Percentiles rank a stretch among this genome's conserved stretches.
Conservation (phyloP, 768 basidiomycete genomes). For the Agaricus subrufescens region DNA sequence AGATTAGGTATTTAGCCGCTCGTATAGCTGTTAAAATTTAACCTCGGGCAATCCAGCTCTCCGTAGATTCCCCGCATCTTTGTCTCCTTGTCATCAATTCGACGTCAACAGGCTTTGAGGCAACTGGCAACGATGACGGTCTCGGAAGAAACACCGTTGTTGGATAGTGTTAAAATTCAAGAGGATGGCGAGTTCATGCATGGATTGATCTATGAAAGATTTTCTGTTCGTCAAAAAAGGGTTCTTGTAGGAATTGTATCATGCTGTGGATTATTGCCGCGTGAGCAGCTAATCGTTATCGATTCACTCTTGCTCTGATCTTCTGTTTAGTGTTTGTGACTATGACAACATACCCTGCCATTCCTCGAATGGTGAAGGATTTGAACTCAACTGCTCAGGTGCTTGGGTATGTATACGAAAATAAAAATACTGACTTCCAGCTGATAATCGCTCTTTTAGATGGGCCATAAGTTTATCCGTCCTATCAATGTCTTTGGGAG, state of each 20-base stretch:
- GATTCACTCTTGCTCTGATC: constrained; percentile 45
- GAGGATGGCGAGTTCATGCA: not conserved
- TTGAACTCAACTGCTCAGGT: constrained; percentile 51
- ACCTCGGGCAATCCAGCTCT: too few relatives aligned
- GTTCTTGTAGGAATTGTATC: constrained; percentile 47
- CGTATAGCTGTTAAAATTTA: too few relatives aligned
- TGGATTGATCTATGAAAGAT: constrained; percentile 38
- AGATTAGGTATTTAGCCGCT: too few relatives aligned
- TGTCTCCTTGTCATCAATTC: not conserved
- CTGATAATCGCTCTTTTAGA: constrained; percentile 12
- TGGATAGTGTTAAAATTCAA: not conserved
- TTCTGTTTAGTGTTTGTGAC: constrained; percentile 54
- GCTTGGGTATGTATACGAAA: constrained; percentile 52
- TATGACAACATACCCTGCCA: constrained; percentile 67
- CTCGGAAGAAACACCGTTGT: constrained; percentile 6
- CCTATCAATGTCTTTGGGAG: constrained; percentile 27
- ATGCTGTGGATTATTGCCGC: constrained; percentile 47
- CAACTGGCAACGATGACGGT: not conserved
- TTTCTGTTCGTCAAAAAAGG: constrained; percentile 37
- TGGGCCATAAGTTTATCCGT: constrained; percentile 32
- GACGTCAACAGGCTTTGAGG: too few relatives aligned
- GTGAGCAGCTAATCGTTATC: constrained; percentile 25
- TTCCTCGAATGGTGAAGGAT: constrained; percentile 68
- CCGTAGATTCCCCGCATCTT: too few relatives aligned
- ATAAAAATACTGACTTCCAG: constrained; percentile 13